Evolutionary conservation across 805 yeast species (phyloP).

Genomic region (Lipomyces oligophaga): DNA sequence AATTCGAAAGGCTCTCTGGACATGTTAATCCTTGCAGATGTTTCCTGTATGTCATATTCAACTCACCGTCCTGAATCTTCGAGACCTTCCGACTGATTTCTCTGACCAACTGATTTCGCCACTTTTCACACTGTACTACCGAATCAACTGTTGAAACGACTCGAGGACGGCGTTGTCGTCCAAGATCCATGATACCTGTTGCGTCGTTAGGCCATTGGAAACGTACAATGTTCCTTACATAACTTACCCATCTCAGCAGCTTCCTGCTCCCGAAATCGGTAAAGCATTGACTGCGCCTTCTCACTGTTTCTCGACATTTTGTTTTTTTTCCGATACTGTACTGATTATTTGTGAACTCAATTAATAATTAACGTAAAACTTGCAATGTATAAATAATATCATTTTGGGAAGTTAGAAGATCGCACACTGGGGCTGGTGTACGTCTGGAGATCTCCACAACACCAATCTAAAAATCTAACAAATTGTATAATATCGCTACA

Average conservation of each 20-base stretch:
- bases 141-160: constrained; percentile 50
- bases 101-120: constrained; percentile 57
- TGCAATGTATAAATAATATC: no score
- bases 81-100: constrained; percentile 63
- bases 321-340: background rate
- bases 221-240: no score
- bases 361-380: background rate
- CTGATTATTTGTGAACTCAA: background rate
- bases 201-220: background rate
- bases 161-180: constrained; percentile 58
- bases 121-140: constrained; percentile 64
- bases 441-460: no score
- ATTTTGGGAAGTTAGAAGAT: no score
- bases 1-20: constrained; percentile 48
- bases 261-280: constrained; percentile 59
- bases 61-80: constrained; percentile 55
- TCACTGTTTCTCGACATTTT: constrained; percentile 73
- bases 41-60: no score
- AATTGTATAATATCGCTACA: no score
- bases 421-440: no score
- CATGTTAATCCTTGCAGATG: background rate
- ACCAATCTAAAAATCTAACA: no score
- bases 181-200: constrained; percentile 46
- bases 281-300: constrained; percentile 67
- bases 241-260: constrained; percentile 51